These are phyloP conservation scores for Epichloe sibirici DNA, from an alignment of 2,329 filamentous ascomycete species.

Conservation along the genomic window DNA sequence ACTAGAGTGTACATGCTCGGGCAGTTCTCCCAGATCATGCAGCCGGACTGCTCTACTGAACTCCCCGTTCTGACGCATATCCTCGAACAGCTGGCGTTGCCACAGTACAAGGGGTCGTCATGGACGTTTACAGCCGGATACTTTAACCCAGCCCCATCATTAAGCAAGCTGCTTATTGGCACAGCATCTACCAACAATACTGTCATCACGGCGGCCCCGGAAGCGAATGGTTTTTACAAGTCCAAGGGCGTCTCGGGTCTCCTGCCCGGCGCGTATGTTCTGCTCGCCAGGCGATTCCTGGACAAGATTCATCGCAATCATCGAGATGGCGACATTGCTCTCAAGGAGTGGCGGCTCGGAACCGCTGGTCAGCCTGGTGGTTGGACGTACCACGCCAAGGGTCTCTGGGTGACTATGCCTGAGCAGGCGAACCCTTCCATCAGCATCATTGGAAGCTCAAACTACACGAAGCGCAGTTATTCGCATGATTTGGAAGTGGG, in stretches of 20 bases:
- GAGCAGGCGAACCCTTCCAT: slow-evolving; percentile 56
- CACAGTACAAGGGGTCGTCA: slow-evolving; percentile 53
- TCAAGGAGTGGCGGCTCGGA: slow-evolving; percentile 83
- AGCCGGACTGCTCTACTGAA: slow-evolving; percentile 74
- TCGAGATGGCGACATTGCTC: slow-evolving; percentile 45
- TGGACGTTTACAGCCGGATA: slow-evolving; percentile 99
- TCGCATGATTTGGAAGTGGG: slow-evolving; percentile 85
- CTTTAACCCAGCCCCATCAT: slow-evolving; percentile 85
- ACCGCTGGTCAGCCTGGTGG: slow-evolving; percentile 68
- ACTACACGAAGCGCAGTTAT: slow-evolving; percentile 93
- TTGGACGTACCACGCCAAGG: slow-evolving; percentile 98
- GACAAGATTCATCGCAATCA: slow-evolving; percentile 37
- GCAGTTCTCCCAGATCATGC: slow-evolving; percentile 76
- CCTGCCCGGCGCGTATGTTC: slow-evolving; percentile 82
- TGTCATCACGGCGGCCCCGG: slow-evolving; percentile 82
- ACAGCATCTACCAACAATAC: slow-evolving; percentile 61
- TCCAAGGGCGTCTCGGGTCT: slow-evolving; percentile 82
- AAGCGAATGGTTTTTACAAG: slow-evolving; percentile 90
- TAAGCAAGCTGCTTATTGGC: slow-evolving; percentile 67
- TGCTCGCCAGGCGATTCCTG: slow-evolving; percentile 74
- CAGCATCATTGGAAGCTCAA: slow-evolving; percentile 80
- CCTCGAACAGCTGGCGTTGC: slow-evolving; percentile 52
- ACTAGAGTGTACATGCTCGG: slow-evolving; percentile 78
- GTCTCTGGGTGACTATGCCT: slow-evolving; percentile 75
- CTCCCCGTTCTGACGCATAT: slow-evolving; percentile 69